Evolutionary conservation across 176 grass and related monocot genomes (phyloP).

Genomic region (Bonia amplexicaulis): DNA sequence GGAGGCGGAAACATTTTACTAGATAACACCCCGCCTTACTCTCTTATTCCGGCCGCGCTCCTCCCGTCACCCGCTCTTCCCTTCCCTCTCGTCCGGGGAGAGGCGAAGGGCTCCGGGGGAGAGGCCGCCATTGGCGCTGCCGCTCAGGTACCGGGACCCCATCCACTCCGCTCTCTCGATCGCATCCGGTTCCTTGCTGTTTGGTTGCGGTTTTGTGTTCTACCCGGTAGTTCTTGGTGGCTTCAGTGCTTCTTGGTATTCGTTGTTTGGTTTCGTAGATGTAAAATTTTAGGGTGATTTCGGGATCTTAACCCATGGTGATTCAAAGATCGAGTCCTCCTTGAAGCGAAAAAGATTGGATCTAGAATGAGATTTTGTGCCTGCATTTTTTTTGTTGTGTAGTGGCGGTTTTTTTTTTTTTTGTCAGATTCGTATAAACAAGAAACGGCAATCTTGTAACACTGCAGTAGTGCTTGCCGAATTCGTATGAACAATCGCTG

Average conservation of each 20-base stretch:
- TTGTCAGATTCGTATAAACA: not conserved
- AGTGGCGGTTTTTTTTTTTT: not conserved
- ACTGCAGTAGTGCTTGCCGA: not conserved
- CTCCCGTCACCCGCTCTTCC: not conserved
- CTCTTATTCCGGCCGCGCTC: not conserved
- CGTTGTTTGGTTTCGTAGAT: not conserved
- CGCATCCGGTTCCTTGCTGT: not conserved
- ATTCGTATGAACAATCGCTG: not conserved
- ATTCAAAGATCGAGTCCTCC: not conserved
- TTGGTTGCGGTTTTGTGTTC: not conserved
- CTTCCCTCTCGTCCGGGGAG: constrained; percentile 10
- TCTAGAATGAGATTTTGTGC: not conserved
- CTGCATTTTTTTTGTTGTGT: not conserved
- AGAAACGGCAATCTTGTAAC: not conserved
- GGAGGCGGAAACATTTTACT: not conserved
- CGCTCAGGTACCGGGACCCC: not conserved
- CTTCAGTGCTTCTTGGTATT: not conserved
- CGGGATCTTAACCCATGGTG: not conserved
- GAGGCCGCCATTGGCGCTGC: constrained; percentile 9
- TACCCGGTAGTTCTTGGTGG: not conserved
- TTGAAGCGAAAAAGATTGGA: not conserved
- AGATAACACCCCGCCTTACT: not conserved
- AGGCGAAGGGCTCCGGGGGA: not conserved
- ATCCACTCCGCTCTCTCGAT: not conserved
- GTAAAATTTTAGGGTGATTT: not conserved